Evolutionary conservation across 2,329 filamentous ascomycete species (phyloP).

Genomic region (Thelonectria discophora): DNA sequence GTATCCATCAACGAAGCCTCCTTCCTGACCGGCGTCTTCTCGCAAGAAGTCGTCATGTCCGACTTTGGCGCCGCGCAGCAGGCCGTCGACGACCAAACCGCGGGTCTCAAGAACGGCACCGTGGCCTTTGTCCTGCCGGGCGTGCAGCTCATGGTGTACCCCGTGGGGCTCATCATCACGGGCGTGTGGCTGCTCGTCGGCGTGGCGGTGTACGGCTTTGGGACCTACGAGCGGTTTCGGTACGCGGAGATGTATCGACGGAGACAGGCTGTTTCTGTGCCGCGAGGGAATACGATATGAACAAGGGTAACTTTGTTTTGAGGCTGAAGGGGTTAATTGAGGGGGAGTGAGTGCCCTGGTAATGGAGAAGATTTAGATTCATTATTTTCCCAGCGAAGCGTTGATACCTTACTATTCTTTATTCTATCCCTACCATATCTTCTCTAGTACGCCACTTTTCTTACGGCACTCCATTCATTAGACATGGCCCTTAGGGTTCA

Average conservation of each 20-base stretch:
- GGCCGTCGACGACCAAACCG: conserved; percentile 58
- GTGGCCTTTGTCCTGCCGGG: conserved; percentile 76
- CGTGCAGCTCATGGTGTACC: conserved; percentile 73
- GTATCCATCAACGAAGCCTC: conserved; percentile 75
- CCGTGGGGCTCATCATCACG: conserved; percentile 74
- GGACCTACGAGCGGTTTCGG: conserved; percentile 72
- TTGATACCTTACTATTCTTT: conserved; percentile 18
- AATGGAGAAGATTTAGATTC: conserved; percentile 18
- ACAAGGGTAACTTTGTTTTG: neutral
- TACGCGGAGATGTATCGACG: conserved; percentile 71
- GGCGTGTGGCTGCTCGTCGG: conserved; percentile 69
- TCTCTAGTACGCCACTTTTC: conserved; percentile 31
- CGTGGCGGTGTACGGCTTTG: conserved; percentile 65
- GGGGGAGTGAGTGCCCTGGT: conserved; percentile 14
- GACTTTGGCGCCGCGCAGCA: conserved; percentile 58
- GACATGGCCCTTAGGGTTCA: conserved; percentile 34
- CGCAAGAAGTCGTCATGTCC: conserved; percentile 63
- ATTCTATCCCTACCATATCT: conserved; percentile 26
- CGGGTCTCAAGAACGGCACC: conserved; percentile 58
- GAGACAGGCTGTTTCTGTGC: conserved; percentile 33
- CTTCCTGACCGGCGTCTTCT: conserved; percentile 77
- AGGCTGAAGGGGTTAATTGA: conserved; percentile 1
- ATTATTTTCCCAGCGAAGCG: conserved; percentile 27
- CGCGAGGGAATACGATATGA: conserved; percentile 29
- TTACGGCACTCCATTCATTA: conserved; percentile 36